Base-by-base conservation (phyloP, 208 protist species). In the Polymyxa betae region DNA sequence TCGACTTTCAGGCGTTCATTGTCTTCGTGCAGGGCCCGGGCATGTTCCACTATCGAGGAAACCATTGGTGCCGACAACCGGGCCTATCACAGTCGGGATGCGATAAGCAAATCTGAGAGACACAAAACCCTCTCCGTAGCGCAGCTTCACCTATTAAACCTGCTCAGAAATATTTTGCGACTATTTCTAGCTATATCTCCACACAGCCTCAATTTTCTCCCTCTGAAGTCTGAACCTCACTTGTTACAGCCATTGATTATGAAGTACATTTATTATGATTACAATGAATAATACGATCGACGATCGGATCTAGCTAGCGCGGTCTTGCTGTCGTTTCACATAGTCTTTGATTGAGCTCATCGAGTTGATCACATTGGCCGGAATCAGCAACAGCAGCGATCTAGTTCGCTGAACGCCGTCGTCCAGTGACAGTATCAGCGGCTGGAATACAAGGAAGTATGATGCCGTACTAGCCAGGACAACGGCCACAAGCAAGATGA, bases 21-120 rank as follows among this genome's bases (percentile, higher is more conserved):
- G 52, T 92, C 90, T 88, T 92, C 90, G 38, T 92, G 90, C 38
- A 92, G 82, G 16, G n/a, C 35, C 24, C 90, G 72, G 20, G 52
- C 87, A 38, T 32, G 90, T 88, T 92, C 90, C 40, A 92, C 64
- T 29, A 90, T 40, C 35, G 90, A 72, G 40, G 60, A n/a, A 0
- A 41, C 38, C 90, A 91, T 90, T n/a, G n/a, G 20, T 60, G 5
- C 49, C 49, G 12, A 60, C 49, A 24, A 60, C n/a, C n/a, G n/a
- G n/a, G n/a, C n/a, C n/a, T n/a, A n/a, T n/a, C n/a, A n/a, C n/a
- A n/a, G n/a, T n/a, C n/a, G n/a, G n/a, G n/a, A n/a, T n/a, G n/a
- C n/a, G n/a, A n/a, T n/a, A n/a, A n/a, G n/a, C n/a, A n/a, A n/a
- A n/a, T n/a, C n/a, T n/a, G n/a, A n/a, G n/a, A n/a, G n/a, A n/a